Base-by-base conservation (phyloP, 2,329 filamentous ascomycete genomes). In the Chaetomiaceae sp. region DNA sequence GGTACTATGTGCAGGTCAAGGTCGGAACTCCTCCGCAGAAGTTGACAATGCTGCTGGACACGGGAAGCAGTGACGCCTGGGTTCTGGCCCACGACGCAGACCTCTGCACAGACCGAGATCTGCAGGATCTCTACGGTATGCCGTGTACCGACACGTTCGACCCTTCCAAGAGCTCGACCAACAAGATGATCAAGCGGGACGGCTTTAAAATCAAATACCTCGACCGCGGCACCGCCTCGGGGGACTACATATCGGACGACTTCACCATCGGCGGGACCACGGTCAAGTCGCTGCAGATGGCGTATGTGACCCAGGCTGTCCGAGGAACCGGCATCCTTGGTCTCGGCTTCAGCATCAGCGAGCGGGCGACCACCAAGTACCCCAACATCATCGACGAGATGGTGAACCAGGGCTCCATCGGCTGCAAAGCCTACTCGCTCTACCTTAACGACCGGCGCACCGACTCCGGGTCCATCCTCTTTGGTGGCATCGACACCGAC, bases 401-500 rank as follows among this genome's bases (percentile, higher is more conserved):
- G 66, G 75, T 81, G 20, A 66, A 78, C 23, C 77, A 87, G 61
- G 80, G 79, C 37, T 65, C 79, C 46, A 87, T 89, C 64, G 74
- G 76, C 49, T 75, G 75, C 25, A 80, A 81, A 61, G 82, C 83
- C 4, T 90, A 87, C 70, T 88, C 84, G 56, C 69, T 90, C 23
- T 89, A 84, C 73, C 73, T 82, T 52, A 74, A 77, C 59, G 73
- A 78, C 63, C 64, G 73, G 30, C 75, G 80, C 48, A 76, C 82
- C 4, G 76, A 75, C 21, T 78, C 75, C 1, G 85, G 85, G 37
- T 80, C 74, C 56, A 81, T 88, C 56, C 72, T 89, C 13, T 88
- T 89, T 59, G 85, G 85, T 52, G 85, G 85, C 43, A 75, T 88
- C 51, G 84, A 89, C 69, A 84, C 77, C 1, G 76, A 75, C 55